Percentiles rank a stretch among this genome's conserved stretches.
Evolutionary conservation across 306 rosid species (phyloP).

Genomic region (Trifolium repens): DNA sequence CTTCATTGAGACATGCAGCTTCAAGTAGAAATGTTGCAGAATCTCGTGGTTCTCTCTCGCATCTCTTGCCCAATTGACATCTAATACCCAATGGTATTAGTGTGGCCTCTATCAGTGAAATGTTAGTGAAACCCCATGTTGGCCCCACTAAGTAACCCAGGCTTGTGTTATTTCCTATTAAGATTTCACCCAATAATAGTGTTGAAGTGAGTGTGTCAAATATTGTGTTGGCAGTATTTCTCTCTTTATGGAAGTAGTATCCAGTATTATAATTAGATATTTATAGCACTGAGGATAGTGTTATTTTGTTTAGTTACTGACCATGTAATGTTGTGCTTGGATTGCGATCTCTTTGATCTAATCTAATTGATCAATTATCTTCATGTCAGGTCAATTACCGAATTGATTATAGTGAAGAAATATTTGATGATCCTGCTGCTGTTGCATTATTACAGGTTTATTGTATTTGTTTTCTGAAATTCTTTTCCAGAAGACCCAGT

Average conservation of each 20-base stretch:
- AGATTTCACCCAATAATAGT: too few species aligned
- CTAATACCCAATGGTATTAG: too few species aligned
- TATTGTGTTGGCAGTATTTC: neutral
- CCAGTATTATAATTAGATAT: conserved; percentile 9
- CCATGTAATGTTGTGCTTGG: conserved; percentile 27
- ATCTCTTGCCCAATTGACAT: neutral
- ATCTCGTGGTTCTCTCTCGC: too few species aligned
- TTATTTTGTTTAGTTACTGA: conserved; percentile 24
- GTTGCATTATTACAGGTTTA: conserved; percentile 76
- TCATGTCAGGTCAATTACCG: conserved; percentile 79
- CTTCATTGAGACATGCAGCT: too few species aligned
- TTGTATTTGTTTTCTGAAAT: conserved; percentile 36
- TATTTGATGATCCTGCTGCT: conserved; percentile 84
- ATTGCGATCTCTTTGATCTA: conserved; percentile 24
- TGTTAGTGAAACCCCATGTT: neutral
- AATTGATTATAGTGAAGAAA: conserved; percentile 91
- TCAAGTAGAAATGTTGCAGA: too few species aligned
- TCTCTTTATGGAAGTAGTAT: neutral
- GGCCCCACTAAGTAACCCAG: neutral
- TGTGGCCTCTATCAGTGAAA: neutral
- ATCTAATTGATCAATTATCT: conserved; percentile 36
- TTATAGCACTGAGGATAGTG: neutral
- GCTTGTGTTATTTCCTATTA: too few species aligned
- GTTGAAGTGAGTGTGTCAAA: neutral
- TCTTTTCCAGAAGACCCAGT: conserved; percentile 31